Base-by-base conservation (phyloP, 2,329 filamentous ascomycete species). In the Metarhizium sp. region DNA sequence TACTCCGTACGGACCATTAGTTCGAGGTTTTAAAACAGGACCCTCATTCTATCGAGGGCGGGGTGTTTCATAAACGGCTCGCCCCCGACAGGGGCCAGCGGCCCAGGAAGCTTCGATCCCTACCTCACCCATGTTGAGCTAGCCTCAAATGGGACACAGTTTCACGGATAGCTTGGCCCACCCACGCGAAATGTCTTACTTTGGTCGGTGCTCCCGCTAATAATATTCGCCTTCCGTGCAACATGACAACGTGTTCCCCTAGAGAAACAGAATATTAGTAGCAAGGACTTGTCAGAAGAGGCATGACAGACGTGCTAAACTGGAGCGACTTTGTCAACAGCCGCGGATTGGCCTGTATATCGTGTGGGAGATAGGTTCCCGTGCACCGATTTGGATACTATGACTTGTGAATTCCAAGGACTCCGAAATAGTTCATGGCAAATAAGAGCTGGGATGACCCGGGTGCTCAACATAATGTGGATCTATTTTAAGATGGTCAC, bases 41-140 rank as follows among this genome's bases (percentile, higher is more conserved):
- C 40, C 50, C 38, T 29, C 13, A 30, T 16, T 14, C 16, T 11
- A 48, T 48, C 45, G 10, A 52, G 40, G 40, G 40, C 47, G 50
- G 51, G 51, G n/a, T 45, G 55, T 56, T 56, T 56, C 51, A 53
- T 16, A 51, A 50, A 42, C 50, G 50, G 46, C 51, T 51, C 30
- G 51, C 47, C 25, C 36, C 48, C 18, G 55, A 56, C 40, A 51
- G 45, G 47, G 55, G 48, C 30, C 13, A n/a, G 43, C n/a, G 18
- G 45, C 45, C 25, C 43, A 46, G 14, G 13, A 30, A 48, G 45
- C 45, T 48, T 48, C 45, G 25, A 48, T 48, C 45, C 45, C 45
- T 30, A 48, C 45, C 20, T 45, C 40, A 32, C 38, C 42, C 40
- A 43, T 52, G 45, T 20, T 34, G 36, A 53, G 45, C 32, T 40